phyloP scores from a whole-genome alignment of 768 basidiomycete species.

The Omphalotus guepiniiformis region DNA sequence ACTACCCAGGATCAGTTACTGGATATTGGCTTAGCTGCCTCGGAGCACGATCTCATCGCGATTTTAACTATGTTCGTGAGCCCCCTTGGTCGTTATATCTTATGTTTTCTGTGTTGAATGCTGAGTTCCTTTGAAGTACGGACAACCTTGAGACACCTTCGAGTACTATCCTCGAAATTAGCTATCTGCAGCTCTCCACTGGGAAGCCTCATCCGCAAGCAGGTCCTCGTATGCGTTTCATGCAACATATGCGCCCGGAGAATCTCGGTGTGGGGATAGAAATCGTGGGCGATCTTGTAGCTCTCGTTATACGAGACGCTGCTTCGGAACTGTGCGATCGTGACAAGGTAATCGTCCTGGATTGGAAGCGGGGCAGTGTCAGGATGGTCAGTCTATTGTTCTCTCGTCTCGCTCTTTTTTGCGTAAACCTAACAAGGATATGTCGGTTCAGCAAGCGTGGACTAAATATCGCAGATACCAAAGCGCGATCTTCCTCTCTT shows the following conservation, averaged over 20 bases:
- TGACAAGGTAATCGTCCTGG: constrained; percentile 3
- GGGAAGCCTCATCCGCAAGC: constrained; percentile 6
- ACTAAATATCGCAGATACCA: constrained; percentile 5
- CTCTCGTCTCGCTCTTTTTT: not conserved
- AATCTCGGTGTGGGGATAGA: constrained; percentile 7
- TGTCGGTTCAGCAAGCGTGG: not conserved
- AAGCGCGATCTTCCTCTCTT: constrained; percentile 27
- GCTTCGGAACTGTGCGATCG: not conserved
- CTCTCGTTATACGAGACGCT: constrained; percentile 2
- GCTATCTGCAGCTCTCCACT: constrained; percentile 5
- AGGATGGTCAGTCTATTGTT: not conserved
- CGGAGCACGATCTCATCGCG: constrained; percentile 7
- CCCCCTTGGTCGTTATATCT: not conserved
- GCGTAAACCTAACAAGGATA: not conserved
- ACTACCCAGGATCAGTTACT: not conserved
- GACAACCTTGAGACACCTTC: not conserved
- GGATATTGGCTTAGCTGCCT: constrained; percentile 5
- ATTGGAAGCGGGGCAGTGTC: constrained; percentile 5
- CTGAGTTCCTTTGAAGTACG: not conserved
- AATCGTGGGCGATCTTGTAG: constrained; percentile 5
- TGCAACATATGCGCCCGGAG: not conserved
- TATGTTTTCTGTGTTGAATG: not conserved
- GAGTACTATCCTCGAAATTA: constrained; percentile 5
- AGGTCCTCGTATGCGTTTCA: constrained; percentile 2
- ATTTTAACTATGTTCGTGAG: constrained; percentile 6